Base-by-base conservation (phyloP, 495 filamentous ascomycete species). In the Aspergillus homomorphus region DNA sequence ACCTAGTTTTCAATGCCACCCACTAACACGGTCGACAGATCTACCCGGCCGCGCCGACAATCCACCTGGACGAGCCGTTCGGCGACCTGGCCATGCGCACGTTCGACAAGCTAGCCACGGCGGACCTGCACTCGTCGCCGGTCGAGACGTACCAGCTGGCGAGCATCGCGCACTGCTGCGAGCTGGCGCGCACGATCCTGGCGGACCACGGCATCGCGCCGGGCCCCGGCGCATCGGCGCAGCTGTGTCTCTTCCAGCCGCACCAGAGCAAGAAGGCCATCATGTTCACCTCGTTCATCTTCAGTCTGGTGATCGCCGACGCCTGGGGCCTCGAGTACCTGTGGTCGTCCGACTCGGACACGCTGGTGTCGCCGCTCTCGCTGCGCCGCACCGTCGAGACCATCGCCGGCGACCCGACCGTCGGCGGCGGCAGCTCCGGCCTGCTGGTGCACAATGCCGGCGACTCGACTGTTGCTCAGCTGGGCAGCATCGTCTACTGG, bases 201-300 rank as follows among this genome's bases (percentile, higher is more conserved):
- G 45, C 55, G 4, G 62, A 65, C 16, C 56, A 67, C 48, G 51
- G 67, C 30, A 48, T 69, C 15, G 45, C 48, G 38, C 55, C 65
- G 1, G 67, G 52, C 21, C 48, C 57, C 42, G 21, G 52, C 12
- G 63, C 54, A 23, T 56, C 54, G 1, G 51, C 55, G 30, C 54
- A 54, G 20, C 60, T 72, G 2, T 72, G 69, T 45, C 51, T 72
- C 1, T 70, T 66, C 38, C 67, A 72, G 45, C 69, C 69, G 15
- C 69, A 72, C 58, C 51, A 65, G 45, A 65, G 68, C 61, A 72
- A 72, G 57, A 72, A 70, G 41, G 69, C 58, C 10, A 67, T 72
- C 22, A 72, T 72, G 69, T 72, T 72, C 21, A 67, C 69, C 7
- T 61, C 65, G n/a, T 70, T 72, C 59, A 65, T 72, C 19, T 70